A percentile compares a stretch with the other conserved stretches of the same genome.
These are phyloP conservation scores for Rhynchosporium agropyri DNA, from an alignment of 2,329 filamentous ascomycete genomes.

Conservation along the genomic window DNA sequence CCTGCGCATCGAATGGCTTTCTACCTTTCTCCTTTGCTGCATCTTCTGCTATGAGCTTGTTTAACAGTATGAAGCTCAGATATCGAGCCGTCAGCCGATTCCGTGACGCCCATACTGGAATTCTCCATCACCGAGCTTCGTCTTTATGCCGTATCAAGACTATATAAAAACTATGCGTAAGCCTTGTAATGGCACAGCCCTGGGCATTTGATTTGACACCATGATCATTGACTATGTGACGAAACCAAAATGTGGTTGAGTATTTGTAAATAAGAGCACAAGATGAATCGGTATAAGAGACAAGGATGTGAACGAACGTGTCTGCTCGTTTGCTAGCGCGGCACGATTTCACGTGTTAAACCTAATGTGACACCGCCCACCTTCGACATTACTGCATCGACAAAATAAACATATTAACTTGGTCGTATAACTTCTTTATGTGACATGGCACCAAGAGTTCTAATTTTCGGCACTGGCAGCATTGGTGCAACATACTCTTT, in stretches of 20 bases:
- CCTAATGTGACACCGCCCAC: background rate
- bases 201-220: slow-evolving; percentile 10
- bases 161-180: background rate
- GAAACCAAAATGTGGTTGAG: background rate
- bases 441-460: slow-evolving; percentile 23
- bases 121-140: slow-evolving; percentile 3
- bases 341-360: background rate
- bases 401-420: background rate
- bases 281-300: background rate
- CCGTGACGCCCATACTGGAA: background rate
- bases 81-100: background rate
- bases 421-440: background rate
- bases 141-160: slow-evolving; percentile 4
- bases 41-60: slow-evolving; percentile 4
- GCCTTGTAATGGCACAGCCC: background rate
- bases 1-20: slow-evolving; percentile 18
- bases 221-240: background rate
- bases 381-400: background rate
- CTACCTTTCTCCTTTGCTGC: slow-evolving; percentile 1
- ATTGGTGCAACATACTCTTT: slow-evolving; percentile 42
- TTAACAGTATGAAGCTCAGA: background rate
- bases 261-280: background rate
- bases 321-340: background rate
- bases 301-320: background rate
- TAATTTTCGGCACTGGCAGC: slow-evolving; percentile 43